These are phyloP conservation scores for Dipodascus albidus DNA, from an alignment of 805 yeast species.

Conservation along the genomic window DNA sequence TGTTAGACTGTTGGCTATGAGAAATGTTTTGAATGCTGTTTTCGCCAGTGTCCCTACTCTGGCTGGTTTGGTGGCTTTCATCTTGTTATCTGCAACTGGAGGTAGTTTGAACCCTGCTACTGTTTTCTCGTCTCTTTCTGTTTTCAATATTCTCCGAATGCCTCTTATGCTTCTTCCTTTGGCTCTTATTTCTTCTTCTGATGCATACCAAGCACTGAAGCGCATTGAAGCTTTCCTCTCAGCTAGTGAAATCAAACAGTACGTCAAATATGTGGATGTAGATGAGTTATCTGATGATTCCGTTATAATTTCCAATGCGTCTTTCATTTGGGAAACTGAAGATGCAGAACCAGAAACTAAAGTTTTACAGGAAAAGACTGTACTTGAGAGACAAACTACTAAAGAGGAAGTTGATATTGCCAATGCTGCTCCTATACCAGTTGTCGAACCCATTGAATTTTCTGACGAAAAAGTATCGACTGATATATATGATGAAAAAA, in stretches of 20 bases:
- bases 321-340: constrained; percentile 53
- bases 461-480: neutral
- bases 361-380: constrained; percentile 1
- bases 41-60: constrained; percentile 57
- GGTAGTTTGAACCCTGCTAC: constrained; percentile 40
- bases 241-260: constrained; percentile 31
- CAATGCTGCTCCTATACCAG: constrained; percentile 2
- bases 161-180: constrained; percentile 58
- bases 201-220: constrained; percentile 45
- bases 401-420: neutral
- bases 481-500: constrained; percentile 4
- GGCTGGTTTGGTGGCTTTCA: constrained; percentile 54
- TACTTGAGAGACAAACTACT: neutral
- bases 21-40: constrained; percentile 53
- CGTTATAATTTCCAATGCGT: constrained; percentile 38
- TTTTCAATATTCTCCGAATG: constrained; percentile 50
- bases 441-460: neutral
- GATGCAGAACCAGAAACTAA: constrained; percentile 9
- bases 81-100: constrained; percentile 35
- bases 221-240: constrained; percentile 43
- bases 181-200: constrained; percentile 49
- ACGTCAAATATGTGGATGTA: constrained; percentile 13
- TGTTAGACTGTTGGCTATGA: constrained; percentile 49
- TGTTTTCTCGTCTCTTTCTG: constrained; percentile 58
- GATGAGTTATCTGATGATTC: constrained; percentile 29